Conservation (phyloP, 371 early-diverging fungal species). For the Mortierella sp. region DNA sequence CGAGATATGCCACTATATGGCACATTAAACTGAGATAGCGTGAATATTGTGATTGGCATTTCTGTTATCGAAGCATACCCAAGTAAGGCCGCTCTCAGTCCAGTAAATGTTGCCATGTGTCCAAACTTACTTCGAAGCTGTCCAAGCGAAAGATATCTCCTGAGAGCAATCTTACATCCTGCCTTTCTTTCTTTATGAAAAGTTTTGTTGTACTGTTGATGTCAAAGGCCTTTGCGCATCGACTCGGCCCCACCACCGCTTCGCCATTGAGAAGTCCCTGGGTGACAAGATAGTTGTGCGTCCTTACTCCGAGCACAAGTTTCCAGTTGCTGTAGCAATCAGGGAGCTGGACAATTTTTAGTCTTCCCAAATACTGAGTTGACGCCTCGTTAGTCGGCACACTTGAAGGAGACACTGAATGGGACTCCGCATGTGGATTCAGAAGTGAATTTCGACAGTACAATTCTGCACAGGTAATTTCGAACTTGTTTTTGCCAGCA, state of each 20-base stretch:
- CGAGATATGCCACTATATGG: no score
- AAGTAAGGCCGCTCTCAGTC: no score
- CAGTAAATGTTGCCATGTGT: no score
- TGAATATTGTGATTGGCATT: no score
- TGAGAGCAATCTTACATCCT: background rate
- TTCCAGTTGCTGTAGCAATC: background rate
- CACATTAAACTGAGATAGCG: no score
- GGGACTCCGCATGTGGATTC: conserved; percentile 15
- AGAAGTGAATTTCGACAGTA: background rate
- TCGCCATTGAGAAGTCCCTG: background rate
- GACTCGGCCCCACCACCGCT: background rate
- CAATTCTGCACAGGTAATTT: conserved; percentile 3
- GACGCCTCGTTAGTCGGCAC: background rate
- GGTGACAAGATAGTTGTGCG: conserved; percentile 4
- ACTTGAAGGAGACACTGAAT: background rate
- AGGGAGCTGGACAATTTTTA: background rate
- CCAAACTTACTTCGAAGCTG: no score
- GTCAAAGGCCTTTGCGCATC: conserved; percentile 4
- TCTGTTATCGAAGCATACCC: no score
- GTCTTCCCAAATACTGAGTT: conserved; percentile 1
- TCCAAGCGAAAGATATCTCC: no score
- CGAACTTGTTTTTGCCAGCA: background rate
- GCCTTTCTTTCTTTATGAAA: background rate
- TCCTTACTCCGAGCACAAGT: conserved; percentile 7
- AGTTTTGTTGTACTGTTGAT: conserved; percentile 5